Percentiles rank a stretch among this genome's conserved stretches.
Conservation (phyloP, 2,329 filamentous ascomycete genomes). For the Claviceps pazoutovae region DNA sequence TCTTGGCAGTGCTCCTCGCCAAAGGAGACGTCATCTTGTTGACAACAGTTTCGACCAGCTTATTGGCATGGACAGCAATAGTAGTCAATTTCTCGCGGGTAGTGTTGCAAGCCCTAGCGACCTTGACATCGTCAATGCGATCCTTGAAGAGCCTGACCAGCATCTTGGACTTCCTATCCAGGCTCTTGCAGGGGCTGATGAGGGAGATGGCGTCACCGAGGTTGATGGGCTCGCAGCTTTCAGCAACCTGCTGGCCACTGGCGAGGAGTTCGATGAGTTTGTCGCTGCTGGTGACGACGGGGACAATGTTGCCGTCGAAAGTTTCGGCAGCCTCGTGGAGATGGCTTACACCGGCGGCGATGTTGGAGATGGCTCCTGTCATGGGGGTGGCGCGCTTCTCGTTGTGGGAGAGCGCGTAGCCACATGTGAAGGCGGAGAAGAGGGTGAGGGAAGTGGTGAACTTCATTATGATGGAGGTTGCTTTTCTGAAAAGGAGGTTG, state of each 20-base stretch:
- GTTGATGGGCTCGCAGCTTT: not conserved
- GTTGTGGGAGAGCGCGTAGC: not conserved
- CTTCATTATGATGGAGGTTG: slow-evolving; percentile 1
- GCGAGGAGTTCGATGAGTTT: not conserved
- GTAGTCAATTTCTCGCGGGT: not conserved
- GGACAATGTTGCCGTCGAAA: not conserved
- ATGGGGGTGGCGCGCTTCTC: not conserved
- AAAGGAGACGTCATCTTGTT: not conserved
- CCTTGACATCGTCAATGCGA: not conserved
- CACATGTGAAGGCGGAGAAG: not conserved
- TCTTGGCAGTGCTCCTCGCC: not conserved
- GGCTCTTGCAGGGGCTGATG: not conserved
- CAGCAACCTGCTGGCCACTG: not conserved
- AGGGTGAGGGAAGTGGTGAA: not conserved
- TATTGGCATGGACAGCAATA: not conserved
- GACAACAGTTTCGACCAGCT: not conserved
- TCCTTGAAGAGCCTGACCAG: not conserved
- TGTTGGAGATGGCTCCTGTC: not conserved
- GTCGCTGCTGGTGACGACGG: not conserved
- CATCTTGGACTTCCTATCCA: not conserved
- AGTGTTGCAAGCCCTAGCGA: not conserved
- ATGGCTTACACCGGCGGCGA: not conserved
- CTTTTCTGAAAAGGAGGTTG: no score
- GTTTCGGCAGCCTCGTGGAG: not conserved
- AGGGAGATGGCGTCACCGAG: not conserved